Conservation (phyloP, 1,284 basidiomycete genomes). For the Cryptococcus sp. region DNA sequence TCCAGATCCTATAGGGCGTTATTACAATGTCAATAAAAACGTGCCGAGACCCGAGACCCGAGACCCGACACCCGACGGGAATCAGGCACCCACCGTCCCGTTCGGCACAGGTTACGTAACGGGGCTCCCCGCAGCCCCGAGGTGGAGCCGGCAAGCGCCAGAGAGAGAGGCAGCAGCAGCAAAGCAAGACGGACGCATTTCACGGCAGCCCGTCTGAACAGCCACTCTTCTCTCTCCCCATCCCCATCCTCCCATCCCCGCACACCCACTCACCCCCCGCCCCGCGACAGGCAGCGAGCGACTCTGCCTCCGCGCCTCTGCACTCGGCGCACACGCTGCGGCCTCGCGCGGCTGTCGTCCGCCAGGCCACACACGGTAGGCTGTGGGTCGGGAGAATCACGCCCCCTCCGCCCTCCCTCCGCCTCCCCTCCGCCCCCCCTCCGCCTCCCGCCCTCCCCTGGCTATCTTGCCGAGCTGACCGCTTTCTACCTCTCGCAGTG, state of each 20-base stretch:
- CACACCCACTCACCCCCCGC: neutral
- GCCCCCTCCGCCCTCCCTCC: neutral
- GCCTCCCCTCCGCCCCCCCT: neutral
- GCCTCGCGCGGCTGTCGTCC: neutral
- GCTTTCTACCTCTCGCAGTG: too few relatives aligned
- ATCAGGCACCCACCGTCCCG: too few relatives aligned
- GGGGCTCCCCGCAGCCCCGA: too few relatives aligned
- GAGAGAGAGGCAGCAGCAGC: too few relatives aligned
- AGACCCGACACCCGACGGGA: too few relatives aligned
- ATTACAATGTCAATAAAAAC: too few relatives aligned
- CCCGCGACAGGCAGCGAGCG: neutral
- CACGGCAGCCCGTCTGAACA: neutral
- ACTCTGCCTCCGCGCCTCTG: too few relatives aligned
- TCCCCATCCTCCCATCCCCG: neutral
- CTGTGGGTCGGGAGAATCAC: neutral
- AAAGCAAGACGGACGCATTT: neutral
- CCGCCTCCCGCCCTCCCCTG: neutral
- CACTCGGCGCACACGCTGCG: neutral
- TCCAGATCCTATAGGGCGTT: too few relatives aligned
- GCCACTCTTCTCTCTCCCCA: neutral
- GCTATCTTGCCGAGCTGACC: neutral
- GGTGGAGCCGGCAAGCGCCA: too few relatives aligned
- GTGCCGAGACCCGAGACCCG: too few relatives aligned
- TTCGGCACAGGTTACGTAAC: too few relatives aligned
- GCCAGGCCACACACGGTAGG: neutral